These are phyloP conservation scores for Russula lepida DNA, from an alignment of 768 basidiomycete species.

Conservation along the genomic window DNA sequence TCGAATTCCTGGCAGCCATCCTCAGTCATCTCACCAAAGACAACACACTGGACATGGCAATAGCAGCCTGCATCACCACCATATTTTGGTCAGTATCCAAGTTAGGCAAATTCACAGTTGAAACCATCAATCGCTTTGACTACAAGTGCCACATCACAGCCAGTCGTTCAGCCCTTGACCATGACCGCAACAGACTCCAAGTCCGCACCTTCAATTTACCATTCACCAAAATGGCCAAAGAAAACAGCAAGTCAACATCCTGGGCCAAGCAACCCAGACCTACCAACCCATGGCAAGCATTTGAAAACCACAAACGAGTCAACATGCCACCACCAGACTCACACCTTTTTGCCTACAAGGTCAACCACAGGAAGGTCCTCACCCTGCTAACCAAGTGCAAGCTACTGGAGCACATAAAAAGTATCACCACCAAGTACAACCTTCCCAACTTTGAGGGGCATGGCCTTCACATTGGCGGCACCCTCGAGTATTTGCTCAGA, in stretches of 20 bases:
- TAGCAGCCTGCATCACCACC: too few relatives aligned
- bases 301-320: too few relatives aligned
- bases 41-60: too few relatives aligned
- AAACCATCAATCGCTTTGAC: neutral
- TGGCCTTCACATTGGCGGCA: neutral
- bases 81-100: too few relatives aligned
- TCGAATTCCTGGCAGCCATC: too few relatives aligned
- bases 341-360: too few relatives aligned
- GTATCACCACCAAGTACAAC: too few relatives aligned
- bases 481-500: neutral
- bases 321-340: too few relatives aligned
- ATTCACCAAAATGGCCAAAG: neutral
- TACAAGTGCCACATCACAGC: neutral
- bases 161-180: too few relatives aligned
- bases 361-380: too few relatives aligned
- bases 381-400: neutral
- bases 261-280: neutral
- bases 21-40: too few relatives aligned
- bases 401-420: neutral
- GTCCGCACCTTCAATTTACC: neutral
- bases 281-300: too few relatives aligned
- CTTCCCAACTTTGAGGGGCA: neutral
- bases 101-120: neutral
- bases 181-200: neutral
- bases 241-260: neutral